Percentiles rank a stretch among this genome's conserved stretches.
Conservation (phyloP, 306 rosid genomes). For the Begonia fuchsioides region DNA sequence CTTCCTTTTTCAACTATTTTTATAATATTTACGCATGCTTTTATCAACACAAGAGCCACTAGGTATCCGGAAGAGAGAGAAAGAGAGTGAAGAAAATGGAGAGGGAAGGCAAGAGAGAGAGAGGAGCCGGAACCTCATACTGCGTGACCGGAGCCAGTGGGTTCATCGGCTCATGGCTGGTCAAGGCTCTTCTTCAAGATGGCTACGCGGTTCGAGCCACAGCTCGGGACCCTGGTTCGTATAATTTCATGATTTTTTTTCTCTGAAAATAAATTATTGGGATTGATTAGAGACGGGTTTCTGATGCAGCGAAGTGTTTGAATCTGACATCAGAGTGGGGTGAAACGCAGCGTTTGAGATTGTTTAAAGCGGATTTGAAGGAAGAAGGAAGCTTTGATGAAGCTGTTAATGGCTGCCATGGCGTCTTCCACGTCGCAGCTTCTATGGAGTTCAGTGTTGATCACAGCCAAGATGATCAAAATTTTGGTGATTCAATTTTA, state of each 20-base stretch:
- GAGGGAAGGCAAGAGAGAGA: slow-evolving; percentile 4
- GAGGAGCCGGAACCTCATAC: slow-evolving; percentile 14
- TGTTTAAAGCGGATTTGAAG: slow-evolving; percentile 46
- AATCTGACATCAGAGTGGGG: slow-evolving; percentile 43
- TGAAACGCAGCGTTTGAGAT: slow-evolving; percentile 31
- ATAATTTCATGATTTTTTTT: neutral
- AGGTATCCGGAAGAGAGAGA: neutral
- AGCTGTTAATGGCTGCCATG: slow-evolving; percentile 55
- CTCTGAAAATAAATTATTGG: neutral
- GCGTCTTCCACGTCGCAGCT: slow-evolving; percentile 71
- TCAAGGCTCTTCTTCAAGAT: slow-evolving; percentile 49
- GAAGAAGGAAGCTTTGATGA: slow-evolving; percentile 67
- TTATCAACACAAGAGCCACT: too few relatives aligned
- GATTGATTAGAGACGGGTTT: too few relatives aligned
- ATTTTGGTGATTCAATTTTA: slow-evolving; percentile 33
- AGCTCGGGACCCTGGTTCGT: slow-evolving; percentile 55
- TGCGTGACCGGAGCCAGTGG: slow-evolving; percentile 74
- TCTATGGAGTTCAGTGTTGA: slow-evolving; percentile 42
- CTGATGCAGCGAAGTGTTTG: slow-evolving; percentile 35
- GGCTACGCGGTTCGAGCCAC: slow-evolving; percentile 74
- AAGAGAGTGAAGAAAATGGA: slow-evolving; percentile 14
- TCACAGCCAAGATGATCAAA: slow-evolving; percentile 13
- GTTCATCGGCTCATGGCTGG: slow-evolving; percentile 60
- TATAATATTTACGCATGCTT: too few relatives aligned
- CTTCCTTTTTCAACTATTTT: too few relatives aligned